Percentiles rank a stretch among this genome's conserved stretches.
Evolutionary conservation across 83 land plant genomes (phyloP).

Genomic region (Picea abies): DNA sequence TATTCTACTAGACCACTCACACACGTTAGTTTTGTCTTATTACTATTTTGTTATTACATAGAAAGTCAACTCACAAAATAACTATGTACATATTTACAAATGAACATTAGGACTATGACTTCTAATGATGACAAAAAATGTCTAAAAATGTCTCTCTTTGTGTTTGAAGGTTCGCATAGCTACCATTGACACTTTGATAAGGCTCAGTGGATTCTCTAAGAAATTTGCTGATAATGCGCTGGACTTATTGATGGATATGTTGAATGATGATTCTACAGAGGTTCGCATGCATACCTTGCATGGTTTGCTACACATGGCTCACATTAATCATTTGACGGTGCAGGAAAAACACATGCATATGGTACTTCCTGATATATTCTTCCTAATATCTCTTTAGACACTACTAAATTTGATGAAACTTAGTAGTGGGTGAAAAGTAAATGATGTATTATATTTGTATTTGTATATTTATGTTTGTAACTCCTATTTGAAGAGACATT

Average conservation of each 20-base stretch:
- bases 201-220: conserved; percentile 38
- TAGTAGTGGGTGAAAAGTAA: no score
- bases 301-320: conserved; percentile 53
- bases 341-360: conserved; percentile 66
- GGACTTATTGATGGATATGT: conserved; percentile 67
- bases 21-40: no score
- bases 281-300: conserved; percentile 66
- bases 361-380: conserved; percentile 9
- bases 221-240: conserved; percentile 53
- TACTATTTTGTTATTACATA: no score
- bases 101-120: no score
- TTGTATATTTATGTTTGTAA: no score
- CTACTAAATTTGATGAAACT: background rate
- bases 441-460: no score
- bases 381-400: background rate
- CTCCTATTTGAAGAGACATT: no score
- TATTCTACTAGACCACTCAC: no score
- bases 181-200: conserved; percentile 59
- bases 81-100: no score
- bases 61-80: no score
- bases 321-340: conserved; percentile 33
- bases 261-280: conserved; percentile 65
- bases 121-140: no score
- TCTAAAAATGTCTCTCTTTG: no score
- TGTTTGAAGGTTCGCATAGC: conserved; percentile 61